phyloP scores from a whole-genome alignment of 768 basidiomycete species.

The Collybiopsis confluens region DNA sequence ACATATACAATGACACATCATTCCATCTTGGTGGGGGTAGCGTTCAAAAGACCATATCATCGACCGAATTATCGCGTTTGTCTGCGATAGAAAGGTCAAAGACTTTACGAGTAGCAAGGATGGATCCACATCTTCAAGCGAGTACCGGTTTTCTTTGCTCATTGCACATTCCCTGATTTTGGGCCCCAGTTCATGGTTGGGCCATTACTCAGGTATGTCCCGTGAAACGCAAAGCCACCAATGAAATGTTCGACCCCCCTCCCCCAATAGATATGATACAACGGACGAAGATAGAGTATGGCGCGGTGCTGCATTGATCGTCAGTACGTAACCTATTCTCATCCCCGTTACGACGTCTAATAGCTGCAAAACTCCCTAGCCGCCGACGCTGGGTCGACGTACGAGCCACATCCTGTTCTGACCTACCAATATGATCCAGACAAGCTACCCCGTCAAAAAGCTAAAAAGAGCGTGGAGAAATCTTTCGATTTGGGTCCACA shows the following conservation, averaged over 20 bases:
- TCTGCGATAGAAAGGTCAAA: constrained; percentile 65
- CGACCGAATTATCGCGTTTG: constrained; percentile 43
- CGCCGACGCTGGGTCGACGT: constrained; percentile 73
- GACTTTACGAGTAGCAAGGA: constrained; percentile 52
- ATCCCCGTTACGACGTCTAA: neutral
- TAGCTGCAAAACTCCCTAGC: constrained; percentile 34
- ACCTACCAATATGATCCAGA: constrained; percentile 75
- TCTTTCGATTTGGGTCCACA: constrained; percentile 65
- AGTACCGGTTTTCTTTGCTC: neutral
- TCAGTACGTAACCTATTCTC: constrained; percentile 53
- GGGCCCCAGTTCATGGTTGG: constrained; percentile 76
- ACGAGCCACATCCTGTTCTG: constrained; percentile 68
- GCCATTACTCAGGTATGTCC: constrained; percentile 58
- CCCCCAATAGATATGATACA: constrained; percentile 69
- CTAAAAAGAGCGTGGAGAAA: constrained; percentile 16
- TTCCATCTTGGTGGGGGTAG: constrained; percentile 15
- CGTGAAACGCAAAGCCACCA: no score
- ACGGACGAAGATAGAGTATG: constrained; percentile 74
- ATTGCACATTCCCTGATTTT: neutral
- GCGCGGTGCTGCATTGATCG: constrained; percentile 85
- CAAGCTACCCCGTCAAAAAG: constrained; percentile 14
- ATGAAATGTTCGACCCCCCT: no score
- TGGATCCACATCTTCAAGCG: constrained; percentile 64
- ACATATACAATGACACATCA: constrained; percentile 17
- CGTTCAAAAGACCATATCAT: constrained; percentile 27